Evolutionary conservation across 2,329 filamentous ascomycete species (phyloP).

Genomic region (Teratosphaeria pseudoeucalypti): DNA sequence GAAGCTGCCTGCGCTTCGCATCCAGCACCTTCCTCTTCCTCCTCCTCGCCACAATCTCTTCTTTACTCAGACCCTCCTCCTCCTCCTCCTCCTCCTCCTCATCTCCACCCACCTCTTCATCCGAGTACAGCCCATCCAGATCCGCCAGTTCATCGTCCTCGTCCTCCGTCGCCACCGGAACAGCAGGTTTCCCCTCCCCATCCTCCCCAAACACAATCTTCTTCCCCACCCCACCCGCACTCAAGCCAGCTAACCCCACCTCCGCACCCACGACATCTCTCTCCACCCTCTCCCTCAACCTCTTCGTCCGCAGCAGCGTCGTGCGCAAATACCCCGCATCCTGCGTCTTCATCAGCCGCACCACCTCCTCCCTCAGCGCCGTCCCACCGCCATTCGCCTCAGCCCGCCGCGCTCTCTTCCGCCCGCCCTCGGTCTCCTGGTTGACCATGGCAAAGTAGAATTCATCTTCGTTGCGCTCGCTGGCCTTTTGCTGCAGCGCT

Average conservation of each 20-base stretch:
- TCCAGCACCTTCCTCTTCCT: slow-evolving; percentile 41
- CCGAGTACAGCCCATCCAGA: slow-evolving; percentile 3
- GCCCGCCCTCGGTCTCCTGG: slow-evolving; percentile 36
- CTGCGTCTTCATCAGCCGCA: slow-evolving; percentile 56
- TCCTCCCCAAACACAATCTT: slow-evolving; percentile 32
- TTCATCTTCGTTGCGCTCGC: slow-evolving; percentile 54
- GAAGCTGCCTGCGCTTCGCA: slow-evolving; percentile 39
- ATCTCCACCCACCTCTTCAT: slow-evolving; percentile 11
- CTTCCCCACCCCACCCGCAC: slow-evolving; percentile 7
- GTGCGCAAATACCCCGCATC: slow-evolving; percentile 53
- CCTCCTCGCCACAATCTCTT: slow-evolving; percentile 31
- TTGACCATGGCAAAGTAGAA: slow-evolving; percentile 57
- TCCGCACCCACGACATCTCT: slow-evolving; percentile 22
- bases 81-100: slow-evolving; percentile 19
- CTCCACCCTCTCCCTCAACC: slow-evolving; percentile 43
- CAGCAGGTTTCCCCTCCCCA: slow-evolving; percentile 11
- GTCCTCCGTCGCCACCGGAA: slow-evolving; percentile 1
- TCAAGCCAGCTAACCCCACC: slow-evolving; percentile 25
- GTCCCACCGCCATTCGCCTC: slow-evolving; percentile 27
- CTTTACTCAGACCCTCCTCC: slow-evolving; percentile 14
- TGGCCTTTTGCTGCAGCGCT: slow-evolving; percentile 48
- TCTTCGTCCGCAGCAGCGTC: slow-evolving; percentile 44
- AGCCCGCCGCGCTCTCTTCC: slow-evolving; percentile 36
- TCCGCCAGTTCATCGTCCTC: slow-evolving; percentile 1
- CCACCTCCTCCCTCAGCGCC: slow-evolving; percentile 44